Evolutionary conservation across 176 grass and related monocot genomes (phyloP), one percentile per base, ranked within the genome.

Genomic region (Chrysopogon serrulatus): DNA sequence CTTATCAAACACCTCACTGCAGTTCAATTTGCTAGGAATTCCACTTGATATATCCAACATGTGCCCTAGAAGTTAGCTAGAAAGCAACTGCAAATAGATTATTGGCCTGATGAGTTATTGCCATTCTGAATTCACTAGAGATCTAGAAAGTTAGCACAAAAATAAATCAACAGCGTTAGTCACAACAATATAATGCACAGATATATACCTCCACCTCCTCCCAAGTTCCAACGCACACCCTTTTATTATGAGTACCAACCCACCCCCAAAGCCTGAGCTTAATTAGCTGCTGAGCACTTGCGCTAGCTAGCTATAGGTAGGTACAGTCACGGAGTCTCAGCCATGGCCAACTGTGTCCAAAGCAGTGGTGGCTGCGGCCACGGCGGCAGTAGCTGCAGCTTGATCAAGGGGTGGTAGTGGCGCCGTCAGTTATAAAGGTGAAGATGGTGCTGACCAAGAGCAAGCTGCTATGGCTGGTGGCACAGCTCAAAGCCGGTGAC

Each of bases 401-500:
- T 49, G 69, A 19, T 6, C 45, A 62, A 6, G 24, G 1, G 21
- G 68, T 12, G n/a, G n/a, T n/a, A 71, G 41, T 45, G 68, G 17
- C 82, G 74, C 35, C 35, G 83, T 64, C 84, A 74, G 80, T 65
- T 74, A 67, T 88, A 21, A 93, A 93, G 80, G 88, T 93, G 31
- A 93, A 90, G 87, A 82, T 93, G 74, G 76, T 93, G 35, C 81
- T 93, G 84, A 93, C 88, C 48, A 90, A 86, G 62, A 76, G 26
- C 44, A 88, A 93, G 91, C 91, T 93, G 28, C 88, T 84, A 70
- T 90, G 84, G 91, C 87, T 93, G 27, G 84, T 87, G 88, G 64
- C 88, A 63, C 87, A 79, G 80, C 84, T 93, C 73, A 90, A 90
- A 45, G 67, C 57, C 78, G 91, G 83, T 49, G 91, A 69, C 21